A percentile compares a stretch with the other conserved stretches of the same genome.
These are phyloP conservation scores for Trichoderma guizhouense DNA, from an alignment of 2,329 filamentous ascomycete genomes.

Conservation along the genomic window DNA sequence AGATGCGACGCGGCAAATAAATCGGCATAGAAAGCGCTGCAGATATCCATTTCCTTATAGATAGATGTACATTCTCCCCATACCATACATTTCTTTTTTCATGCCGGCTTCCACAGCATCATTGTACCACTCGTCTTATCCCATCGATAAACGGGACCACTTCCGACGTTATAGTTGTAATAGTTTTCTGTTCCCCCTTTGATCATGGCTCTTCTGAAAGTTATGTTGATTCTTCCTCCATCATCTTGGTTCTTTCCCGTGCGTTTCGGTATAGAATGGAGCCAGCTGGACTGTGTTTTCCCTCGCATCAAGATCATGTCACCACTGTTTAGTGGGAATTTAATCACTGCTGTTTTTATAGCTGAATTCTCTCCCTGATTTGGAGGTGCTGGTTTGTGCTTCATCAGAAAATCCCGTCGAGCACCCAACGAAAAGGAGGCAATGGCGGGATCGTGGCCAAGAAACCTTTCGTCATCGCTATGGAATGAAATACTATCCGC, in stretches of 20 bases:
- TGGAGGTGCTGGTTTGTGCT: constrained; percentile 62
- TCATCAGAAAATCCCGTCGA: constrained; percentile 72
- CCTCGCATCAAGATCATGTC: constrained; percentile 81
- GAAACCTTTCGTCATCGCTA: constrained; percentile 75
- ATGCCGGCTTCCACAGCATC: constrained; percentile 35
- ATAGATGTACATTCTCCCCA: neutral
- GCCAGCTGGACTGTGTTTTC: constrained; percentile 69
- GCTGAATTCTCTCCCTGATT: constrained; percentile 18
- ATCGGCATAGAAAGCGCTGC: neutral
- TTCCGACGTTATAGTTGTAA: constrained; percentile 78
- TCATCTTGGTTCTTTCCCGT: constrained; percentile 61
- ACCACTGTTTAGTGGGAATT: constrained; percentile 58
- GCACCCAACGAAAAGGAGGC: constrained; percentile 73
- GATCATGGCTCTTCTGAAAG: constrained; percentile 68
- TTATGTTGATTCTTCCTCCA: constrained; percentile 71
- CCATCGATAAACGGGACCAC: constrained; percentile 67
- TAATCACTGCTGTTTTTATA: constrained; percentile 36
- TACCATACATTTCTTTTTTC: constrained; percentile 13
- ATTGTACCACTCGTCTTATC: constrained; percentile 52
- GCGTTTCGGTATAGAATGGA: constrained; percentile 75
- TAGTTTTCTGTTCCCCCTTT: constrained; percentile 77
- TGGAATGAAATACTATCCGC: constrained; percentile 76
- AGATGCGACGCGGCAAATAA: constrained; percentile 78
- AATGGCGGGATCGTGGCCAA: constrained; percentile 66
- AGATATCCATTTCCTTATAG: constrained; percentile 18